phyloP scores from a whole-genome alignment of 192 early-diverging fungal genomes.

The Coemansia sp. region DNA sequence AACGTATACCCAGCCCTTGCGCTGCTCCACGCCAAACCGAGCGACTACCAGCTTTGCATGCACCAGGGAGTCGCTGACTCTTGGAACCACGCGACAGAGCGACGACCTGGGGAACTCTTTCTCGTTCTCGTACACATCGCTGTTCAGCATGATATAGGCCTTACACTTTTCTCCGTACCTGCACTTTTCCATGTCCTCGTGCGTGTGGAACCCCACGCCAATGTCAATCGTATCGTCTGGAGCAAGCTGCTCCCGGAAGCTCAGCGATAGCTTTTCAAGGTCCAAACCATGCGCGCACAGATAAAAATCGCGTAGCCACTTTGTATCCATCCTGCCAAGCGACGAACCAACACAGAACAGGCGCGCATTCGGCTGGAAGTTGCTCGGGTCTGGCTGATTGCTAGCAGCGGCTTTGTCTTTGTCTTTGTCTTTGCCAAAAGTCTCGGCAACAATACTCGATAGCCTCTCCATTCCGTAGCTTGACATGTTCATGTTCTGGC shows the following conservation, averaged over 20 bases:
- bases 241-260: not conserved
- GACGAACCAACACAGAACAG: slow-evolving; percentile 31
- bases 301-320: slow-evolving; percentile 42
- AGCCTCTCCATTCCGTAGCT: slow-evolving; percentile 31
- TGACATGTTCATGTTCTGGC: slow-evolving; percentile 12
- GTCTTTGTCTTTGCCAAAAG: not conserved
- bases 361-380: slow-evolving; percentile 16
- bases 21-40: slow-evolving; percentile 12
- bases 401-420: not conserved
- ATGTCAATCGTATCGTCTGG: slow-evolving; percentile 27
- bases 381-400: not conserved
- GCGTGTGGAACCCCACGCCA: slow-evolving; percentile 32
- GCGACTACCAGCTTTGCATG: slow-evolving; percentile 39
- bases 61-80: slow-evolving; percentile 9
- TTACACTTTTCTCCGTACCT: slow-evolving; percentile 4
- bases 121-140: not conserved
- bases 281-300: slow-evolving; percentile 20
- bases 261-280: not conserved
- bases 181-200: slow-evolving; percentile 11
- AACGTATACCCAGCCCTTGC: slow-evolving; percentile 33
- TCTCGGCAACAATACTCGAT: slow-evolving; percentile 5
- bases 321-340: slow-evolving; percentile 19
- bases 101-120: slow-evolving; percentile 8
- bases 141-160: slow-evolving; percentile 6
- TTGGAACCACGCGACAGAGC: slow-evolving; percentile 12